Evolutionary conservation across 2,329 filamentous ascomycete species (phyloP), one percentile per base, ranked within the genome.

Genomic region (Hansfordia pulvinata): DNA sequence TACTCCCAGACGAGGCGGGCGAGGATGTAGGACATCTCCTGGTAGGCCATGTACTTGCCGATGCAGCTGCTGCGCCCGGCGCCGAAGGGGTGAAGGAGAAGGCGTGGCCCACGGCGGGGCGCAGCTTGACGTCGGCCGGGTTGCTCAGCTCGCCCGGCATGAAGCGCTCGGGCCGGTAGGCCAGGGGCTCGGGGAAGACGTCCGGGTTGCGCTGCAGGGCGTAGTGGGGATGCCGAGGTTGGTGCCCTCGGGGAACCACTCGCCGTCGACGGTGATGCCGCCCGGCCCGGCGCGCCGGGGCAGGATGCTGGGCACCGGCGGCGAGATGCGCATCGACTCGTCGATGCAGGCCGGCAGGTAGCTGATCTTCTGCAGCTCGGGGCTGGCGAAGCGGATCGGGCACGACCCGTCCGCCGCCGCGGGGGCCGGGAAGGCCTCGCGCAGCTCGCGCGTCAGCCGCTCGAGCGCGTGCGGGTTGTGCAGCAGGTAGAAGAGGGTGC

Each of bases 101-200:
- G n/a, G n/a, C n/a, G n/a, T n/a, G n/a, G n/a, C n/a, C n/a, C n/a
- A n/a, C n/a, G n/a, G n/a, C n/a, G n/a, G n/a, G n/a, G n/a, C n/a
- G n/a, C n/a, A n/a, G n/a, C n/a, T n/a, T n/a, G n/a, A n/a, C n/a
- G n/a, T n/a, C n/a, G n/a, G n/a, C n/a, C n/a, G n/a, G n/a, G n/a
- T n/a, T n/a, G n/a, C n/a, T n/a, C n/a, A n/a, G n/a, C 18, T 56
- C 51, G 18, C 59, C 59, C 35, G 60, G 44, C 61, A 66, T 65
- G n/a, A n/a, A n/a, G 13, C 62, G 50, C 44, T 64, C 61, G 0
- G 61, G 62, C 33, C 29, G 35, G 39, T 66, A 66, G 0, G 43
- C 50, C 4, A 58, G 33, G 2, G 60, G 60, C 2, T 62, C 53
- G 10, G 59, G 54, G 31, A 65, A 65, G 6, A 65, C 54, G 6